Conservation (phyloP, 768 basidiomycete genomes). For the Filobasidium floriforme region DNA sequence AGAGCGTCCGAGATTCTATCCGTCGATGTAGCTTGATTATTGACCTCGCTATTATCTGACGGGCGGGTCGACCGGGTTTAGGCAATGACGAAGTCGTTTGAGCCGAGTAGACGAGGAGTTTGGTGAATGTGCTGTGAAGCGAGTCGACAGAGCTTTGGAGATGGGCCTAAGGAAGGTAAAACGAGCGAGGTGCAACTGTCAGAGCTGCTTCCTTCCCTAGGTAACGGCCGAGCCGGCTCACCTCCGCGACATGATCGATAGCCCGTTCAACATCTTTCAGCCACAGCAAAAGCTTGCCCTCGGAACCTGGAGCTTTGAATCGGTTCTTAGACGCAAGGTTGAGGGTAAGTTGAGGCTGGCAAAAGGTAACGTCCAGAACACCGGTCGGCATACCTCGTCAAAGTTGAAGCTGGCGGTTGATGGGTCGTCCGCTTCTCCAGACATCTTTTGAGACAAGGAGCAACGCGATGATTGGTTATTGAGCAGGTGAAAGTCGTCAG, state of each 20-base stretch:
- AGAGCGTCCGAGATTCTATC: slow-evolving; percentile 75
- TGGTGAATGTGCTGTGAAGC: slow-evolving; percentile 17
- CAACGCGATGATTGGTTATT: no score
- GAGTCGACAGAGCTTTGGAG: neutral
- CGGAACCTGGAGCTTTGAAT: neutral
- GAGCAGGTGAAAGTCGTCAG: no score
- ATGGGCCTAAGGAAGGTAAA: neutral
- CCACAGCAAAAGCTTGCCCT: slow-evolving; percentile 33
- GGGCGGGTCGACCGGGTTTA: slow-evolving; percentile 75
- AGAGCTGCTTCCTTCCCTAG: neutral
- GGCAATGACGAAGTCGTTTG: slow-evolving; percentile 58
- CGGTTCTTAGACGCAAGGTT: neutral
- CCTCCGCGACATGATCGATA: slow-evolving; percentile 30
- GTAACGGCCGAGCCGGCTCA: slow-evolving; percentile 9
- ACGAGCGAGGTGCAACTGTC: neutral
- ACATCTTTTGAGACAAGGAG: neutral
- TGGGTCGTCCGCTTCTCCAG: neutral
- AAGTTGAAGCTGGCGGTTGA: slow-evolving; percentile 1
- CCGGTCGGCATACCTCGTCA: slow-evolving; percentile 5
- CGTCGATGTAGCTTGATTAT: slow-evolving; percentile 64
- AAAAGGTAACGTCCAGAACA: neutral
- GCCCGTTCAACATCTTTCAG: slow-evolving; percentile 37
- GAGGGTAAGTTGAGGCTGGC: neutral
- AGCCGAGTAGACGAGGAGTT: slow-evolving; percentile 33
- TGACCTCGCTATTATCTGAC: slow-evolving; percentile 71